Evolutionary conservation across 352 stramenopile species (phyloP).

Genomic region (Phytopythium aichiense): DNA sequence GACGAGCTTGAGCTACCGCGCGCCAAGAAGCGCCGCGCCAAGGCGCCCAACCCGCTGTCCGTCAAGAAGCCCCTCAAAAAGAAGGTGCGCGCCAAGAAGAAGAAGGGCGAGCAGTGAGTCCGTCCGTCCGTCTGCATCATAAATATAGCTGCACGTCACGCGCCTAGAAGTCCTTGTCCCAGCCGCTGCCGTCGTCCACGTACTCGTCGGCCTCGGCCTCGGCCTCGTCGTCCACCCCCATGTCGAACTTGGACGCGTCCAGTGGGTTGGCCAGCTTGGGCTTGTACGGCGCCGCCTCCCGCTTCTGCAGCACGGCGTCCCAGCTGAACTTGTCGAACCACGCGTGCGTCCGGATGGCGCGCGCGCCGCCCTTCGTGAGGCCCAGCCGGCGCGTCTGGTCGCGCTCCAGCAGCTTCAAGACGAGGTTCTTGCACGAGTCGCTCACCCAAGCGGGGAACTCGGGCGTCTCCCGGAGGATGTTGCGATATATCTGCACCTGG

Average conservation of each 20-base stretch:
- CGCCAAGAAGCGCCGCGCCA: slow-evolving; percentile 47
- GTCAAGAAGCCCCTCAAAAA: slow-evolving; percentile 76
- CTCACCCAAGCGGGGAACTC: slow-evolving; percentile 86
- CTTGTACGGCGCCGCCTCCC: slow-evolving; percentile 87
- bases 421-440: slow-evolving; percentile 66
- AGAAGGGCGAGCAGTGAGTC: slow-evolving; percentile 31
- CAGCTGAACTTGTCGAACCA: slow-evolving; percentile 91
- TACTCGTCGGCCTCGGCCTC: slow-evolving; percentile 47
- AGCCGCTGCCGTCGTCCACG: slow-evolving; percentile 54
- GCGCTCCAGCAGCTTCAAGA: slow-evolving; percentile 86
- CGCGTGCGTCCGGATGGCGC: slow-evolving; percentile 86
- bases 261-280: slow-evolving; percentile 85
- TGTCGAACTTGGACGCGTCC: slow-evolving; percentile 88
- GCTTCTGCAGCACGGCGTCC: slow-evolving; percentile 87
- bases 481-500: slow-evolving; percentile 95
- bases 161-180: slow-evolving; percentile 82
- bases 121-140: not conserved
- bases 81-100: slow-evolving; percentile 77
- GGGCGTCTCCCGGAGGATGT: slow-evolving; percentile 94
- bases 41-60: slow-evolving; percentile 72
- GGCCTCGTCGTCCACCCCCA: slow-evolving; percentile 58
- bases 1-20: slow-evolving; percentile 20
- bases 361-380: slow-evolving; percentile 82
- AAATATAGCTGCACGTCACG: not conserved
- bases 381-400: slow-evolving; percentile 86